Conservation (phyloP, 208 protist species). For the Trypanosoma scelopori region DNA sequence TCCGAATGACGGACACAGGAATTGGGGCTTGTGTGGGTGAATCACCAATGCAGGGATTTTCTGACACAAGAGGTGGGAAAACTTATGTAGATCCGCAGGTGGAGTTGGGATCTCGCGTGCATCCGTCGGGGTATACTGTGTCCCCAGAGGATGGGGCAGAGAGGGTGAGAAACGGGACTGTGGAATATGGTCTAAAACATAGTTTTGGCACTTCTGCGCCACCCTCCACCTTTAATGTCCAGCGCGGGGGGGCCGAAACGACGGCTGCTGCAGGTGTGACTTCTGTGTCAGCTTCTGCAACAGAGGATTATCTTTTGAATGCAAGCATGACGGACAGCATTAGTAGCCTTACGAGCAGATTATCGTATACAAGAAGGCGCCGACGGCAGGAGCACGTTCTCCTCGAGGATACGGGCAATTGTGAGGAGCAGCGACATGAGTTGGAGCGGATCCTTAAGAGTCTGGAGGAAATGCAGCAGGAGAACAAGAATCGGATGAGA, state of each 20-base stretch:
- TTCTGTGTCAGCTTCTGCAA: background rate
- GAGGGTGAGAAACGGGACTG: background rate
- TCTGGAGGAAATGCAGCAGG: conserved; percentile 68
- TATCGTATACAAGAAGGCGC: conserved; percentile 36
- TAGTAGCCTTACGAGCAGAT: conserved; percentile 34
- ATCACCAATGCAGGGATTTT: too few species aligned
- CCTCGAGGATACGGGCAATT: conserved; percentile 9
- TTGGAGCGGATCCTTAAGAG: conserved; percentile 46
- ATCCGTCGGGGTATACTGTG: background rate
- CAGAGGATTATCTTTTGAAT: conserved; percentile 16
- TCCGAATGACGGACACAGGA: conserved; percentile 9
- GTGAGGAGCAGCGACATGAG: conserved; percentile 29
- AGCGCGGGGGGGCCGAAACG: background rate
- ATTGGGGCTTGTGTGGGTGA: background rate
- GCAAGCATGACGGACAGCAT: conserved; percentile 32
- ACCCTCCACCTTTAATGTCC: background rate
- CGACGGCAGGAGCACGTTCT: conserved; percentile 13
- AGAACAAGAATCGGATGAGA: conserved; percentile 66
- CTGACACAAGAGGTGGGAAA: too few species aligned
- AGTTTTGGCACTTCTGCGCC: background rate
- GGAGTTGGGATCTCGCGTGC: too few species aligned
- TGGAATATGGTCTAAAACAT: background rate
- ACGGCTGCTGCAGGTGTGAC: background rate
- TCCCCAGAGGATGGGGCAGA: background rate
- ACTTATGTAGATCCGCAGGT: too few species aligned